Evolutionary conservation across 1,284 basidiomycete species (phyloP).

Genomic region (Melampsora larici-populina): DNA sequence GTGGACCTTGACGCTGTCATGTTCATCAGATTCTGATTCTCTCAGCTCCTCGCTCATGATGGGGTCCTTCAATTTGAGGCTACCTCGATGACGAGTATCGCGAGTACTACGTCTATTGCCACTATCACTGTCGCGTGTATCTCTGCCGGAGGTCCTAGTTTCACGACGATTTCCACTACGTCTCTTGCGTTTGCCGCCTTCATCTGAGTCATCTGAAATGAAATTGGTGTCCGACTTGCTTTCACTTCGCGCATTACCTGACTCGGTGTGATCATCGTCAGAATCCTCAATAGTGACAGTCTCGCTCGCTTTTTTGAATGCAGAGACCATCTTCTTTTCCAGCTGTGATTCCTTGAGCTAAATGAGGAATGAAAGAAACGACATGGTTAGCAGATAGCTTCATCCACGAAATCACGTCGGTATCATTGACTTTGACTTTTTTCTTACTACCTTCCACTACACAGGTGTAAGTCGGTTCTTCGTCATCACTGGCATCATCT

Average conservation of each 20-base stretch:
- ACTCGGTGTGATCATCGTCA: not conserved
- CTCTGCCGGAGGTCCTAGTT: not conserved
- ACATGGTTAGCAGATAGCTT: not conserved
- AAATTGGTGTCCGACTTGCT: conserved; percentile 3
- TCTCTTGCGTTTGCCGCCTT: not conserved
- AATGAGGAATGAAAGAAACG: not conserved
- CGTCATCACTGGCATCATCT: not conserved
- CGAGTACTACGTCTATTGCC: conserved; percentile 33
- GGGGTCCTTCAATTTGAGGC: conserved; percentile 21
- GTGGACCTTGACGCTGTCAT: not conserved
- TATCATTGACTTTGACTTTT: conserved; percentile 6
- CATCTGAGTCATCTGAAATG: conserved; percentile 15
- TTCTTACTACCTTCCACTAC: conserved; percentile 10
- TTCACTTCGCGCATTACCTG: not conserved
- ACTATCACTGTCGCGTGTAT: not conserved
- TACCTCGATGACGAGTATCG: conserved; percentile 20
- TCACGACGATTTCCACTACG: not conserved
- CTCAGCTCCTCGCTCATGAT: not conserved
- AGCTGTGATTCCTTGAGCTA: conserved; percentile 37
- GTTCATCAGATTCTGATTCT: conserved; percentile 3
- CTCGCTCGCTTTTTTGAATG: conserved; percentile 14
- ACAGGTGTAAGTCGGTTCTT: conserved; percentile 19
- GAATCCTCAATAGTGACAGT: conserved; percentile 8
- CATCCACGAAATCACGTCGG: not conserved
- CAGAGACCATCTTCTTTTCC: conserved; percentile 15